Evolutionary conservation across 208 protist genomes (phyloP).

Genomic region (Acanthamoeba lenticulata): DNA sequence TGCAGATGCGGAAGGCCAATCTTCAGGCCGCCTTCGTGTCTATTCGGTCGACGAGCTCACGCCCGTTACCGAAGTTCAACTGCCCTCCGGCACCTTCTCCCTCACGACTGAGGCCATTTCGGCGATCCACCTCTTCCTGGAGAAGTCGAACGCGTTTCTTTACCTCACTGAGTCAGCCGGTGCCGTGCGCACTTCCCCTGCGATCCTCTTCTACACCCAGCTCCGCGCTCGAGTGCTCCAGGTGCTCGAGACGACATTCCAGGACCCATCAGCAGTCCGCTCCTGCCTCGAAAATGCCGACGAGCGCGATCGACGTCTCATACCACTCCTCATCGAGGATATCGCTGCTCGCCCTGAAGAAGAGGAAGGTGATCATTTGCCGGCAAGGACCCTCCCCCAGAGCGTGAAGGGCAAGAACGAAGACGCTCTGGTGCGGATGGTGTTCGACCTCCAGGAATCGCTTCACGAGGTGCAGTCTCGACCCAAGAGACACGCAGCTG

Average conservation of each 20-base stretch:
- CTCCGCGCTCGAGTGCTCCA: neutral
- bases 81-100: neutral
- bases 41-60: neutral
- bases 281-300: neutral
- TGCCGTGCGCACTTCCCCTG: neutral
- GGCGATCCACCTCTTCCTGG: neutral
- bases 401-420: constrained; percentile 7
- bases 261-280: neutral
- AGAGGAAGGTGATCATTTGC: no score
- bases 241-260: neutral
- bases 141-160: constrained; percentile 7
- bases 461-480: neutral
- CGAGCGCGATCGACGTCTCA: neutral
- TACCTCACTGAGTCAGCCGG: neutral
- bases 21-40: neutral
- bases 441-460: neutral
- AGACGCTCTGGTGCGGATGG: neutral
- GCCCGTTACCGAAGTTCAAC: neutral
- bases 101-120: neutral
- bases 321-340: neutral
- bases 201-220: neutral
- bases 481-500: neutral
- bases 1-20: neutral
- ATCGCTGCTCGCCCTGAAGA: neutral
- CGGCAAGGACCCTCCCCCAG: neutral